Base-by-base conservation (phyloP, 2,329 filamentous ascomycete species). In the Penicillium sp. region DNA sequence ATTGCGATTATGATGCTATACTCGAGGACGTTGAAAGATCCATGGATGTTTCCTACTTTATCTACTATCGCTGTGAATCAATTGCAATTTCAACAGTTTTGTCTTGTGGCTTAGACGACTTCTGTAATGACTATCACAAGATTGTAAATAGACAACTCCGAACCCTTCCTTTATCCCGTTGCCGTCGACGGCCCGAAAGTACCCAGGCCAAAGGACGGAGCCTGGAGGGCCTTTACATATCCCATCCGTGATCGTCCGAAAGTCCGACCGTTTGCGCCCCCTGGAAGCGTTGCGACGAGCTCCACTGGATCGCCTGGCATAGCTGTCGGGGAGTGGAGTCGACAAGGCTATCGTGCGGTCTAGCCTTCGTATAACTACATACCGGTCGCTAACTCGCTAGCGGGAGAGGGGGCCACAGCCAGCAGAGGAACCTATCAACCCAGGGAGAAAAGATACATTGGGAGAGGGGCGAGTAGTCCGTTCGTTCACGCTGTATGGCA, bases 231-330 rank as follows among this genome's bases (percentile, higher is more conserved):
- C 24, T 31, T 14, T 2, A 16, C 3, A 44, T n/a, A 27, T 31
- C 31, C 18, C 19, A 37, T 52, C 59, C 55, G 55, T 46, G 41
- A 55, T 58, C 24, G 24, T 46, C 43, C 43, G 43, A 44, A 44
- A 37, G 37, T 55, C 51, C 55, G 59, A 60, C 22, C 16, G 35
- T 53, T 47, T 50, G 39, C 31, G 27, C 44, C 35, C 47, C 18
- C 9, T 10, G 24, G 43, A 31, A 31, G 43, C 43, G 43, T 18
- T 47, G 44, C 39, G 44, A 46, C 14, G 24, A 50, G 31, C 54
- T 56, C 54, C 58, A 56, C 58, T 36, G 49, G 57, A 59, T 51
- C 53, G 36, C 24, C 53, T 55, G 35, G 46, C 10, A 27, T 35
- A 49, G 46, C 46, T 49, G 46, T 49, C 44, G 24, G 14, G 14